Evolutionary conservation across 208 protist genomes (phyloP).

Genomic region (Trypanosomatidae sp.): DNA sequence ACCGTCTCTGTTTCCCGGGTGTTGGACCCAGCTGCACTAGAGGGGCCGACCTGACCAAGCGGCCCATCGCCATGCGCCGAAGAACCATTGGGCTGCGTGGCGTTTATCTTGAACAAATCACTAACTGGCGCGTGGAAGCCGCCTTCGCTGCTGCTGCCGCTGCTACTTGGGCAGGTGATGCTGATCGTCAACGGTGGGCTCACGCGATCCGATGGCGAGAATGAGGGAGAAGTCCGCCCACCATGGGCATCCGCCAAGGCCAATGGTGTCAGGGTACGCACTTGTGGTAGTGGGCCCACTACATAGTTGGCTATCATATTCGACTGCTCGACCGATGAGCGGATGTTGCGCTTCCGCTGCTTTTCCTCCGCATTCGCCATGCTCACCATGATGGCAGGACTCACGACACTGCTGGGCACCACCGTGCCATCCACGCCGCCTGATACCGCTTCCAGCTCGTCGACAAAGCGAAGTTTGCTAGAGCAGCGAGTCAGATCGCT

Average conservation of each 20-base stretch:
- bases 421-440: conserved; percentile 53
- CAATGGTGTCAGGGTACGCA: conserved; percentile 8
- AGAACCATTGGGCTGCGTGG: not conserved
- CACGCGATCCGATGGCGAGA: conserved; percentile 7
- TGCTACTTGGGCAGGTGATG: conserved; percentile 14
- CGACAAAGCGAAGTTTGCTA: conserved; percentile 65
- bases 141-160: not conserved
- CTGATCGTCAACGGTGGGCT: conserved; percentile 20
- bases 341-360: conserved; percentile 28
- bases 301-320: conserved; percentile 11
- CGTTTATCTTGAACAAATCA: not conserved
- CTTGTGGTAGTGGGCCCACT: conserved; percentile 14
- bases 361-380: conserved; percentile 42
- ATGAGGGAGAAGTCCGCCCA: not conserved
- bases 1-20: not conserved
- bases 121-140: not conserved
- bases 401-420: conserved; percentile 39
- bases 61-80: not conserved
- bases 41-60: not conserved
- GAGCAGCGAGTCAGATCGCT: conserved; percentile 55
- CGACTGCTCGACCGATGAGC: conserved; percentile 29
- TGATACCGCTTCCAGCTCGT: conserved; percentile 68
- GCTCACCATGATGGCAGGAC: conserved; percentile 40
- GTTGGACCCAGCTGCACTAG: not conserved
- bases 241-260: conserved; percentile 16